Conservation (phyloP, 805 yeast genomes). For the Lipomyces anomalus region DNA sequence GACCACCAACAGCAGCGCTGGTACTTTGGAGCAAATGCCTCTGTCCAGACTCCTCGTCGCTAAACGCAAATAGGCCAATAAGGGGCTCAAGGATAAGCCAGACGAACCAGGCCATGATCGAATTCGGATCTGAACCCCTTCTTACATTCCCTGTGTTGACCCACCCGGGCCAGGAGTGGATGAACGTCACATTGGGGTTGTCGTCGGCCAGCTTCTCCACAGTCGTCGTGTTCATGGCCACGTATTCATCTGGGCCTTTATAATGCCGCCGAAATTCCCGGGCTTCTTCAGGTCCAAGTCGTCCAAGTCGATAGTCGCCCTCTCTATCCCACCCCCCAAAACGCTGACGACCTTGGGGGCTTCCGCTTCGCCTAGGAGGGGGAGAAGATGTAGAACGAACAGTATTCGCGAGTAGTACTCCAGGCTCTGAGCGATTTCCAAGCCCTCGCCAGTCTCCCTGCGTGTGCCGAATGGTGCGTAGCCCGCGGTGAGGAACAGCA, state of each 20-base stretch:
- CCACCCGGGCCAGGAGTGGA: constrained; percentile 1
- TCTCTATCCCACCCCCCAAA: background rate
- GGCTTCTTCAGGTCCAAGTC: constrained; percentile 3
- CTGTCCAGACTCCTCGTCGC: constrained; percentile 1
- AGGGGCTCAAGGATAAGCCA: constrained; percentile 1
- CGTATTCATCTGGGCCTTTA: constrained; percentile 1
- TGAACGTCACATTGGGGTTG: constrained; percentile 1
- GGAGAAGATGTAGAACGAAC: constrained; percentile 2
- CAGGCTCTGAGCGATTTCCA: constrained; percentile 2
- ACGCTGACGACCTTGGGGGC: constrained; percentile 3
- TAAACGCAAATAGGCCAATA: background rate
- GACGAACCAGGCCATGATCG: background rate
- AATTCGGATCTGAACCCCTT: constrained; percentile 1
- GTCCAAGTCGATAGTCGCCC: constrained; percentile 1
- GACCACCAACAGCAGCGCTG: constrained; percentile 1
- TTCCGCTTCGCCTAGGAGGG: constrained; percentile 1
- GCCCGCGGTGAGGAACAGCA: background rate
- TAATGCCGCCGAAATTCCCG: background rate
- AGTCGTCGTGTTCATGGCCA: constrained; percentile 1
- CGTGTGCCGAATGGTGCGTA: constrained; percentile 1
- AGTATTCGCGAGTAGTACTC: constrained; percentile 1
- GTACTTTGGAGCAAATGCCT: constrained; percentile 2
- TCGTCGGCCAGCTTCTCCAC: background rate
- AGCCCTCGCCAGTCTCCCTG: constrained; percentile 1
- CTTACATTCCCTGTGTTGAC: background rate